phyloP scores from a whole-genome alignment of 169 alveolate species.

The Theileria equi region DNA sequence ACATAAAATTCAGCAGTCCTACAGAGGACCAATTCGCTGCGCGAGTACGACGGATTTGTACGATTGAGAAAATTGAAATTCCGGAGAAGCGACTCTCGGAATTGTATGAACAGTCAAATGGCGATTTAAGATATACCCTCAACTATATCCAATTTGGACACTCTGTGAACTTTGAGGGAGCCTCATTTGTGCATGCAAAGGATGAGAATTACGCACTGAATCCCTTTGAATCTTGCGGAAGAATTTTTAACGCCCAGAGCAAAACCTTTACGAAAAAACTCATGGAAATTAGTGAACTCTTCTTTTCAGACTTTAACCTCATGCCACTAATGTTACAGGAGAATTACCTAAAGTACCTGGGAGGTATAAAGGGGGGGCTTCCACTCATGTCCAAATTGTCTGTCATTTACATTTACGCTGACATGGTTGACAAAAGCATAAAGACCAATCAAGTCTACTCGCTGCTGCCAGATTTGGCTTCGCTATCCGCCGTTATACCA shows the following conservation, averaged over 20 bases:
- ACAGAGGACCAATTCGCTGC: slow-evolving; percentile 74
- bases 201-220: slow-evolving; percentile 67
- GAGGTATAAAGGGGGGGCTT: slow-evolving; percentile 57
- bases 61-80: slow-evolving; percentile 83
- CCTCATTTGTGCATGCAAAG: neutral
- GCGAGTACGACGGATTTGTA: slow-evolving; percentile 82
- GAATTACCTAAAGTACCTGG: slow-evolving; percentile 80
- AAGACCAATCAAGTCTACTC: slow-evolving; percentile 39
- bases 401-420: slow-evolving; percentile 56
- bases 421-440: slow-evolving; percentile 49
- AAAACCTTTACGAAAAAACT: neutral
- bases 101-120: slow-evolving; percentile 85
- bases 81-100: slow-evolving; percentile 83
- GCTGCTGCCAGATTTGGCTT: slow-evolving; percentile 49
- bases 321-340: slow-evolving; percentile 92
- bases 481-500: slow-evolving; percentile 34
- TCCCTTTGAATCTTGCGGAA: slow-evolving; percentile 67
- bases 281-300: slow-evolving; percentile 72
- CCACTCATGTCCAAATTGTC: slow-evolving; percentile 57
- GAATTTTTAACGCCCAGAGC: slow-evolving; percentile 68
- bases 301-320: slow-evolving; percentile 91
- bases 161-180: neutral
- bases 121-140: slow-evolving; percentile 89
- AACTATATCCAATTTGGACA: slow-evolving; percentile 86
- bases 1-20: slow-evolving; percentile 88